Conservation (phyloP, 2,329 filamentous ascomycete genomes). For the Penicillium sp. region DNA sequence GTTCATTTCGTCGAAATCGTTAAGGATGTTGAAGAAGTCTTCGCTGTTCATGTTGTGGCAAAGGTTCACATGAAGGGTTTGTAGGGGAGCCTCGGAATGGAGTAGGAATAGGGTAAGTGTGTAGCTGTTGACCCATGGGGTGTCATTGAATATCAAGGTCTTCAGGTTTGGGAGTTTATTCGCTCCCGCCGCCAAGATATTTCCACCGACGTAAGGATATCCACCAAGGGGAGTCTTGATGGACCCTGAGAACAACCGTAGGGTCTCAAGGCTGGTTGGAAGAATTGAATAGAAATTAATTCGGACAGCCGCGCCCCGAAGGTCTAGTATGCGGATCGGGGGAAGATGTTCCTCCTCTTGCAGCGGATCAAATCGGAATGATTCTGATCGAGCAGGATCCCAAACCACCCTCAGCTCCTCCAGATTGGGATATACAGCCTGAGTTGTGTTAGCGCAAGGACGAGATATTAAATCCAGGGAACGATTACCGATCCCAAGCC, state of each 20-base stretch:
- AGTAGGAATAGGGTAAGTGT: constrained; percentile 19
- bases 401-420: constrained; percentile 35
- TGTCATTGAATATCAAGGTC: constrained; percentile 30
- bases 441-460: background rate
- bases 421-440: constrained; percentile 28
- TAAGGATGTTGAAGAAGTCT: constrained; percentile 15
- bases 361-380: constrained; percentile 17
- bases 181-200: background rate
- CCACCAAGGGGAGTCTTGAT: constrained; percentile 7
- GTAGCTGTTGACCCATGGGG: constrained; percentile 21
- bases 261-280: constrained; percentile 30
- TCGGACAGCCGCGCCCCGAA: constrained; percentile 27
- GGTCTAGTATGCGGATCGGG: constrained; percentile 28
- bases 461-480: background rate
- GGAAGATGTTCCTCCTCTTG: constrained; percentile 11
- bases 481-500: constrained; percentile 5
- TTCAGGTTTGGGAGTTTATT: constrained; percentile 25
- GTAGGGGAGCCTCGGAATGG: constrained; percentile 22
- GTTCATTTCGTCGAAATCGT: background rate
- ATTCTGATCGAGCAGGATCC: constrained; percentile 20
- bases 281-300: constrained; percentile 19
- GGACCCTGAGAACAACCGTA: constrained; percentile 28
- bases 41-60: constrained; percentile 23
- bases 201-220: background rate
- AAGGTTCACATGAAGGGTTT: constrained; percentile 27